Evolutionary conservation across 306 rosid species (phyloP), one percentile per base, ranked within the genome.

Genomic region (Mucuna pruriens): DNA sequence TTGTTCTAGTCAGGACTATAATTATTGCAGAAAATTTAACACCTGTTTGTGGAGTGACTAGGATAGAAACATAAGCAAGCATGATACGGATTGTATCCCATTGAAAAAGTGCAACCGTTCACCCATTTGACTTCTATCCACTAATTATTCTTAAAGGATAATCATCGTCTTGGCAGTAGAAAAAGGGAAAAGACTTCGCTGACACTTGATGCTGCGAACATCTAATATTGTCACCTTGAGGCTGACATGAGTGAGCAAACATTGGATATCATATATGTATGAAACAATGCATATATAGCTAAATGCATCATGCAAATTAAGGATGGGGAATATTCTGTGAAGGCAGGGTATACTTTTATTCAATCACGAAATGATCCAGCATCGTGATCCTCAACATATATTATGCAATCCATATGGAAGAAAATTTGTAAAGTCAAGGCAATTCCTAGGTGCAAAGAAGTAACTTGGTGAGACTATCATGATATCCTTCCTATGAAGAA

Each of bases 21-120:
- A 34, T 38, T 79, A 8, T 17, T 34, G 38, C 31, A 49, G 54
- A 77, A 49, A 58, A 71, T 9, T 13, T 15, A 13, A 62, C 51
- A 22, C 46, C 6, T 40, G 25, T 79, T 7, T 4, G 77, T 60
- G 42, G 81, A 46, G 49, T 57, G 67, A 55, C 45, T 74, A 63
- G 48, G 29, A 55, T 67, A 58, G 42, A 61, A 80, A 61, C n/a
- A 22, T 71, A 9, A 46, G 66, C 55, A 42, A 57, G 61, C 81
- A 55, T 74, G 75, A 64, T 74, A 49, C 65, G 31, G 62, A 34
- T 33, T 80, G 23, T 31, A 9, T 60, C 33, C 15, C 73, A 2
- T 45, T 45, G 33, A 45, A 33, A 60, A 33, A 60, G 73, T 80
- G 52, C 36, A 63, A 0, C 13, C 15, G n/a, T n/a, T 60, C 72